Evolutionary conservation across 768 basidiomycete genomes (phyloP).

Genomic region (Fomitopsis pulvina): DNA sequence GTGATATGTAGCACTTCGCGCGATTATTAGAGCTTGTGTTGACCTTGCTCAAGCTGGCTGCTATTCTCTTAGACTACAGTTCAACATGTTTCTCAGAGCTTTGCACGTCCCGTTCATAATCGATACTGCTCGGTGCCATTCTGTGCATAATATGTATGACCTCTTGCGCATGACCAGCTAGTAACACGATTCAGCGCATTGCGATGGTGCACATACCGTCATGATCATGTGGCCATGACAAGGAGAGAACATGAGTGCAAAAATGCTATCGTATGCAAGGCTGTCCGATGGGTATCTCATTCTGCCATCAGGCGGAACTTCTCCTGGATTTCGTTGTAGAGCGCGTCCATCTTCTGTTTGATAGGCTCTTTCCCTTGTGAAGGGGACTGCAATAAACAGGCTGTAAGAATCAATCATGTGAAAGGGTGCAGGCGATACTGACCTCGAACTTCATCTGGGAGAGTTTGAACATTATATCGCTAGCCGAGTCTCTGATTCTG

Average conservation of each 20-base stretch:
- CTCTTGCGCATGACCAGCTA: no score
- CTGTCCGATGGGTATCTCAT: conserved; percentile 31
- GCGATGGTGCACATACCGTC: background rate
- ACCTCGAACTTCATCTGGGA: conserved; percentile 99
- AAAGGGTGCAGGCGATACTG: conserved; percentile 16
- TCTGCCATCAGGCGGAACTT: conserved; percentile 86
- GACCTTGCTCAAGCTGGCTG: no score
- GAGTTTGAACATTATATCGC: conserved; percentile 93
- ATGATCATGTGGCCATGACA: background rate
- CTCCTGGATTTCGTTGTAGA: conserved; percentile 85
- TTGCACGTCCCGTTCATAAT: no score
- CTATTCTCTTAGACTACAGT: no score
- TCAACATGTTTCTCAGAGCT: no score
- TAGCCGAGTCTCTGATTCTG: conserved; percentile 79
- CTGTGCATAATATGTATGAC: no score
- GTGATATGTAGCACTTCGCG: no score
- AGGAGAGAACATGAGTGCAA: background rate
- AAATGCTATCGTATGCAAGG: background rate
- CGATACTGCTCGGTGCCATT: no score
- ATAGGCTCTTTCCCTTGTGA: conserved; percentile 85
- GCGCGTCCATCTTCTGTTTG: conserved; percentile 71
- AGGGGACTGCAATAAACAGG: conserved; percentile 54
- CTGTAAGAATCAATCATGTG: background rate
- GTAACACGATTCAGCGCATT: no score
- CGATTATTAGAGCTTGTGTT: no score